phyloP scores from a whole-genome alignment of 2,329 filamentous ascomycete species.

The Aspergillus sp. region DNA sequence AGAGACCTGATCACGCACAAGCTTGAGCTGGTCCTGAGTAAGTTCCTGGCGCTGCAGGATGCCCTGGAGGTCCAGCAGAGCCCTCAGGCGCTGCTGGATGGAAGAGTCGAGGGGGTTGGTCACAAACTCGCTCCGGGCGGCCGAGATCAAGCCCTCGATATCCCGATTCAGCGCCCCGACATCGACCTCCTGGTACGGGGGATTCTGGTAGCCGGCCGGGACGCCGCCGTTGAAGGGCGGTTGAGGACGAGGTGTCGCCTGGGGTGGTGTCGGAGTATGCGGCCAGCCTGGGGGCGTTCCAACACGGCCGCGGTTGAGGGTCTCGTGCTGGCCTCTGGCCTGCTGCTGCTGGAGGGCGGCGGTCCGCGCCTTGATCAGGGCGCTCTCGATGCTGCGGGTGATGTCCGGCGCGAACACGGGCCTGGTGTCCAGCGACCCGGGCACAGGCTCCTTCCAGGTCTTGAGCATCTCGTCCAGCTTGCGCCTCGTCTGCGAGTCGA shows the following conservation, averaged over 20 bases:
- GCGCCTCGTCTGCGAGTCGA: conserved; percentile 69
- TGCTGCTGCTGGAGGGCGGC: conserved; percentile 43
- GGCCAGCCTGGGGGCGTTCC: conserved; percentile 53
- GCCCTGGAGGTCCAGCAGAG: conserved; percentile 73
- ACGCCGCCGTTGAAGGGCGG: conserved; percentile 21
- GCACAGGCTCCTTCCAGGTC: conserved; percentile 96
- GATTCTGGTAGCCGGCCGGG: conserved; percentile 14
- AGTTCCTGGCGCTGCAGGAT: conserved; percentile 70
- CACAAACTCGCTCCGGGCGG: conserved; percentile 64
- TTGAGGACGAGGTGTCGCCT: conserved; percentile 28
- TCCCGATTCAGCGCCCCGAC: conserved; percentile 72
- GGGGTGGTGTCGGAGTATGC: conserved; percentile 66
- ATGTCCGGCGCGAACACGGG: conserved; percentile 85
- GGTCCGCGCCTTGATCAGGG: conserved; percentile 71
- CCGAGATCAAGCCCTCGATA: conserved; percentile 66
- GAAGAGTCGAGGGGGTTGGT: conserved; percentile 65
- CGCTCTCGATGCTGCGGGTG: conserved; percentile 86
- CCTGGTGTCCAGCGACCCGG: conserved; percentile 82
- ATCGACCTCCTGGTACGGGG: conserved; percentile 35
- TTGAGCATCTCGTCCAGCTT: conserved; percentile 96
- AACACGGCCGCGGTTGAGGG: conserved; percentile 43
- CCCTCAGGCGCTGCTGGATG: conserved; percentile 70
- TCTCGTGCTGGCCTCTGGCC: conserved; percentile 46
- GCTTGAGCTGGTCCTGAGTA: conserved; percentile 69
- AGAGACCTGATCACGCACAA: conserved; percentile 77